A percentile compares a stretch with the other conserved stretches of the same genome.
Conservation (phyloP, 371 early-diverging fungal genomes). For the Zopfochytrium polystomum region DNA sequence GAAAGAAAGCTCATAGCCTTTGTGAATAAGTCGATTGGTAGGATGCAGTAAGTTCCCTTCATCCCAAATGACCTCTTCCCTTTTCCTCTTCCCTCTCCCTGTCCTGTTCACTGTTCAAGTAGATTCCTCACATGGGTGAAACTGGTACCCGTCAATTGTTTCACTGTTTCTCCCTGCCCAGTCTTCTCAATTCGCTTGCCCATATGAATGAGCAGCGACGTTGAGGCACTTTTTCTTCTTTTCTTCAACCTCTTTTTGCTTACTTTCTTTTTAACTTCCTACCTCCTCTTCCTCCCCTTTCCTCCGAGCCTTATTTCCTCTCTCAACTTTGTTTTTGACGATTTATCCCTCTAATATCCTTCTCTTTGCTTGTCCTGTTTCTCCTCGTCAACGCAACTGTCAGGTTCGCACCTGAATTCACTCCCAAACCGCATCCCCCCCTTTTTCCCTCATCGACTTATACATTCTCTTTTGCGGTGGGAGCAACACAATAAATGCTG, state of each 20-base stretch:
- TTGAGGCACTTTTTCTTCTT: neutral
- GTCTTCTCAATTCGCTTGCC: neutral
- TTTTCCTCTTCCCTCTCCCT: neutral
- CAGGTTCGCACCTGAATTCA: too few relatives aligned
- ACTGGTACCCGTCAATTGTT: too few relatives aligned
- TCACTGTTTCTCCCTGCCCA: neutral
- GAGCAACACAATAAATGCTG: too few relatives aligned
- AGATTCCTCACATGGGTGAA: too few relatives aligned
- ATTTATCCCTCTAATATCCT: neutral
- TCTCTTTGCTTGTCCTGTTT: neutral
- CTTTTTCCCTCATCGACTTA: too few relatives aligned
- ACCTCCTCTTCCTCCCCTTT: neutral
- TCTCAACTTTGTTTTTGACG: neutral
- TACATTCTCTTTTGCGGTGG: too few relatives aligned
- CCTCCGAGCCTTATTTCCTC: neutral
- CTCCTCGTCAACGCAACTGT: too few relatives aligned
- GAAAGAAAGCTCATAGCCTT: too few relatives aligned
- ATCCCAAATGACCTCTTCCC: neutral
- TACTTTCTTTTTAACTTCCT: neutral
- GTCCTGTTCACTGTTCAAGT: neutral
- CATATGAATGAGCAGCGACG: too few relatives aligned
- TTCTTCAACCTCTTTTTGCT: neutral
- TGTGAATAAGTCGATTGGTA: neutral
- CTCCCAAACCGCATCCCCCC: too few relatives aligned
- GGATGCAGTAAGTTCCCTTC: neutral